Evolutionary conservation across 495 filamentous ascomycete species (phyloP).

Genomic region (Massariosphaeria phaeospora): DNA sequence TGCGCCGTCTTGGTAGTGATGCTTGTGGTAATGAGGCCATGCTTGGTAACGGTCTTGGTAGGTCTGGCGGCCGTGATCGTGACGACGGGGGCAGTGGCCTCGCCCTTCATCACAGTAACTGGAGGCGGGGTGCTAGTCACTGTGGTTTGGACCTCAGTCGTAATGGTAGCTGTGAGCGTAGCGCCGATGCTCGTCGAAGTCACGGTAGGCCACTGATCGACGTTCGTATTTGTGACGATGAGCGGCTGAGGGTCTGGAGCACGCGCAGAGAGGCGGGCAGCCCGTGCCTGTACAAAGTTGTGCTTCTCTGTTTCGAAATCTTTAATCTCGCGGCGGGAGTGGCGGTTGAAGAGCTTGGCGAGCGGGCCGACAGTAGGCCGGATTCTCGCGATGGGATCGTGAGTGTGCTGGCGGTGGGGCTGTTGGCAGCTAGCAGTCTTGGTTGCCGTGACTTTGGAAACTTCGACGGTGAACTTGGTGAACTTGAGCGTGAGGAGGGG

Average conservation of each 20-base stretch:
- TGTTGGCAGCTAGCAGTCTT: conserved; percentile 30
- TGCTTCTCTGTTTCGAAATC: conserved; percentile 14
- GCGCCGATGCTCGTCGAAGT: conserved; percentile 29
- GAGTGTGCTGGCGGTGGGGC: conserved; percentile 8
- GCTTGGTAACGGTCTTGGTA: conserved; percentile 27
- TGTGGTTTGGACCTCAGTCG: background rate
- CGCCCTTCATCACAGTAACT: conserved; percentile 28
- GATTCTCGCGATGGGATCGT: conserved; percentile 33
- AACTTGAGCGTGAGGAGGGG: conserved; percentile 32
- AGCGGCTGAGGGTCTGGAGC: conserved; percentile 36
- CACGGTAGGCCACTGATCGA: conserved; percentile 15
- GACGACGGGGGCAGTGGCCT: conserved; percentile 16
- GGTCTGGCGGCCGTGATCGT: conserved; percentile 34
- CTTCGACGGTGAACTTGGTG: conserved; percentile 23
- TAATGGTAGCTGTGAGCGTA: conserved; percentile 31
- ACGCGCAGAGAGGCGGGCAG: conserved; percentile 26
- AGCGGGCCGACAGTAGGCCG: conserved; percentile 23
- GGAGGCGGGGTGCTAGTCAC: conserved; percentile 27
- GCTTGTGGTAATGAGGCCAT: conserved; percentile 23
- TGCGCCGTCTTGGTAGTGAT: conserved; percentile 19
- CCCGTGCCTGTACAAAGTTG: conserved; percentile 11
- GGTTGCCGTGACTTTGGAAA: conserved; percentile 30
- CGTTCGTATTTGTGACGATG: conserved; percentile 31
- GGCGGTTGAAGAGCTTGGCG: conserved; percentile 10
- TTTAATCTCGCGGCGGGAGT: conserved; percentile 18